Conservation (phyloP, 495 filamentous ascomycete genomes). For the Clohesyomyces aquaticus region DNA sequence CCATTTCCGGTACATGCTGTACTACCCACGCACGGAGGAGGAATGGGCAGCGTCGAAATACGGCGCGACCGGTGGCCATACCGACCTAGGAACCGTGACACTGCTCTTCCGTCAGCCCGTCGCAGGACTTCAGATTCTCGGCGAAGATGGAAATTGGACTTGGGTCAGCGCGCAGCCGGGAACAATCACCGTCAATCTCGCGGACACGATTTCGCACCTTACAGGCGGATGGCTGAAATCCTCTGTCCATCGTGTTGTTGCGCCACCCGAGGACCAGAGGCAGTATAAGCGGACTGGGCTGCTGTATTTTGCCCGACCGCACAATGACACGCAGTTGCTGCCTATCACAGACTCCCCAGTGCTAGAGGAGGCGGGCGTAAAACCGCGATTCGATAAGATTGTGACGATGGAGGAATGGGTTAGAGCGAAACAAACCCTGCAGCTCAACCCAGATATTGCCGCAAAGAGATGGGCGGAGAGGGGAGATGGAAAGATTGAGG, state of each 20-base stretch:
- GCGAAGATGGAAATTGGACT: conserved; percentile 40
- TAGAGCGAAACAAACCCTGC: conserved; percentile 20
- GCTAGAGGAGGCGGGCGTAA: conserved; percentile 18
- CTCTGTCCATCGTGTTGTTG: conserved; percentile 41
- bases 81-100: conserved; percentile 58
- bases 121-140: conserved; percentile 57
- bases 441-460: conserved; percentile 21
- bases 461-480: conserved; percentile 19
- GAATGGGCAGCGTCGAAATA: conserved; percentile 50
- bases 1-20: conserved; percentile 62
- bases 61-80: conserved; percentile 52
- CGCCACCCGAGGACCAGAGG: conserved; percentile 40
- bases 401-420: conserved; percentile 39
- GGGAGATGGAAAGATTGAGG: conserved; percentile 16
- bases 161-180: conserved; percentile 39
- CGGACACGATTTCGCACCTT: conserved; percentile 42
- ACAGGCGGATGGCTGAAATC: conserved; percentile 42
- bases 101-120: conserved; percentile 62
- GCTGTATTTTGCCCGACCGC: conserved; percentile 41
- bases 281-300: conserved; percentile 38
- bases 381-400: conserved; percentile 20
- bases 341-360: conserved; percentile 37
- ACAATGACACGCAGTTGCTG: conserved; percentile 35
- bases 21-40: conserved; percentile 52
- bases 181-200: conserved; percentile 43